Conservation (phyloP, 2,329 filamentous ascomycete species). For the Diatrype stigma region DNA sequence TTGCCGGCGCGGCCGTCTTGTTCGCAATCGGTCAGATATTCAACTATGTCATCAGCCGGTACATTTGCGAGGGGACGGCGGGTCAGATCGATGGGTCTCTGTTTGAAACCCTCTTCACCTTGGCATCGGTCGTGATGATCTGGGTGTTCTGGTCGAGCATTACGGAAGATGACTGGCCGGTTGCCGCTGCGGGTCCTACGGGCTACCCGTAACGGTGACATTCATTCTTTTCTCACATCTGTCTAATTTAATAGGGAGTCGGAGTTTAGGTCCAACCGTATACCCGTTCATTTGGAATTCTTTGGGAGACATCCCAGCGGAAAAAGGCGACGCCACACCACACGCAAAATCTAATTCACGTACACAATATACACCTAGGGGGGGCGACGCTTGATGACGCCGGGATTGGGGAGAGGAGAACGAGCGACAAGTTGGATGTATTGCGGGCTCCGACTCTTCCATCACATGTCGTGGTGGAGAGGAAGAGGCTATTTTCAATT, state of each 20-base stretch:
- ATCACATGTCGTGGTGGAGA: not conserved
- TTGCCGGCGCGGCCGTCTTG: constrained; percentile 67
- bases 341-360: constrained; percentile 16
- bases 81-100: constrained; percentile 90
- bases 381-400: not conserved
- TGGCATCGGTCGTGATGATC: constrained; percentile 74
- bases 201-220: constrained; percentile 33
- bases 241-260: constrained; percentile 14
- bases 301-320: constrained; percentile 7
- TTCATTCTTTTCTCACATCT: constrained; percentile 4
- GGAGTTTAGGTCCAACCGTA: constrained; percentile 28
- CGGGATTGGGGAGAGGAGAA: not conserved
- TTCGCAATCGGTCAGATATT: constrained; percentile 95
- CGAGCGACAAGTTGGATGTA: not conserved
- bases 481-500: not conserved
- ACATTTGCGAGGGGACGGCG: constrained; percentile 78
- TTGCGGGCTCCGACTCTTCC: not conserved
- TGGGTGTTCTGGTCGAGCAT: constrained; percentile 99
- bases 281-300: constrained; percentile 28
- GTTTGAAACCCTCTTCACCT: constrained; percentile 90
- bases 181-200: constrained; percentile 37
- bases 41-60: constrained; percentile 87
- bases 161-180: constrained; percentile 96
- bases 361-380: constrained; percentile 4
- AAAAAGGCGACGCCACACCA: constrained; percentile 9